These are phyloP conservation scores for Raffaelea arxii DNA, from an alignment of 2,329 filamentous ascomycete genomes.

Conservation along the genomic window DNA sequence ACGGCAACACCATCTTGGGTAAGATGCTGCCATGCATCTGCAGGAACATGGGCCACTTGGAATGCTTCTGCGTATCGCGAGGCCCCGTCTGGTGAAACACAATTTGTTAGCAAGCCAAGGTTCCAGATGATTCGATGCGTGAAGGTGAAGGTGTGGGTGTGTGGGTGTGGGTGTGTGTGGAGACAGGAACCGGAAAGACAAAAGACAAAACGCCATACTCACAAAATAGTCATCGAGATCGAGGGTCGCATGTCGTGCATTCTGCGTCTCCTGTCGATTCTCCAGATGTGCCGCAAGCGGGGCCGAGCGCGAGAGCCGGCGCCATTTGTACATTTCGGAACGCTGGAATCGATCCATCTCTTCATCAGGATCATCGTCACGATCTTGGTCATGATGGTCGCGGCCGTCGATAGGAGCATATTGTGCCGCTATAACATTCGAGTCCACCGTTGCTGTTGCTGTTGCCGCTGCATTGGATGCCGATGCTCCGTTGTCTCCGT, in stretches of 20 bases:
- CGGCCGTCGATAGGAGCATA: too few relatives aligned
- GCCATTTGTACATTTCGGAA: background rate
- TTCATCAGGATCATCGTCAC: constrained; percentile 1
- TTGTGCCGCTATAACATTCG: too few relatives aligned
- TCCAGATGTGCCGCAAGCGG: constrained; percentile 17
- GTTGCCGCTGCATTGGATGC: background rate
- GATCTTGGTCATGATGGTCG: background rate
- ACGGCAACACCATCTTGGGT: constrained; percentile 65
- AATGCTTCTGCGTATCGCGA: constrained; percentile 58
- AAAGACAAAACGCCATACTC: constrained; percentile 10
- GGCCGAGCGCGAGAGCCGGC: constrained; percentile 13
- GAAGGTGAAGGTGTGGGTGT: too few relatives aligned
- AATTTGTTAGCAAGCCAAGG: too few relatives aligned
- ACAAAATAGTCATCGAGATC: constrained; percentile 38
- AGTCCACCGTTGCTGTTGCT: background rate
- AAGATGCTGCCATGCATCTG: constrained; percentile 64
- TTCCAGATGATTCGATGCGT: too few relatives aligned
- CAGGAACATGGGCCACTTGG: constrained; percentile 69
- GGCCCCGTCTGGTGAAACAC: constrained; percentile 37
- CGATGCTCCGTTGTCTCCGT: background rate
- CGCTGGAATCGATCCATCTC: constrained; percentile 4
- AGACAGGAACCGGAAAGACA: background rate
- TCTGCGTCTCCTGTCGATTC: too few relatives aligned
- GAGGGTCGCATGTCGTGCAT: constrained; percentile 21
- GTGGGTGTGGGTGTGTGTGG: too few relatives aligned